phyloP scores from a whole-genome alignment of 192 early-diverging fungal genomes.

The Coemansia sp. region DNA sequence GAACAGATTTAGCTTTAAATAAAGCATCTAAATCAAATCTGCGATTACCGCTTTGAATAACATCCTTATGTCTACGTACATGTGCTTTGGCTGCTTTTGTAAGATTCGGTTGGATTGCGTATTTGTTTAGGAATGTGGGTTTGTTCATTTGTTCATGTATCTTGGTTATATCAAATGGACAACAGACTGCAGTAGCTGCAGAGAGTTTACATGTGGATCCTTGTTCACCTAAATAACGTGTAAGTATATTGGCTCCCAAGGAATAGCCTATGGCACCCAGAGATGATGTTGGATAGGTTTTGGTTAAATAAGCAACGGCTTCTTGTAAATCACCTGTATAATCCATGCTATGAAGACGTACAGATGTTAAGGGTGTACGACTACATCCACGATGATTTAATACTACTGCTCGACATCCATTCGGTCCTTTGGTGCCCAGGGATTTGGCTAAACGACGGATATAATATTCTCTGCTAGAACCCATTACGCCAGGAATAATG shows the following conservation, averaged over 20 bases:
- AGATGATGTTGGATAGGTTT: not conserved
- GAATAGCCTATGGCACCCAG: constrained; percentile 9
- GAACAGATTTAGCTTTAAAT: too few species aligned
- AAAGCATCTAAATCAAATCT: too few species aligned
- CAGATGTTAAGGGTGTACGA: not conserved
- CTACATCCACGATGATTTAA: constrained; percentile 14
- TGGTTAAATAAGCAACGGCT: not conserved
- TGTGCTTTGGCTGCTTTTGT: too few species aligned
- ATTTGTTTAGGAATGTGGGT: too few species aligned
- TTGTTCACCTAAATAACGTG: constrained; percentile 7
- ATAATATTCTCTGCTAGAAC: constrained; percentile 14
- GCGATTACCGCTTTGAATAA: too few species aligned
- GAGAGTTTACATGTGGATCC: not conserved
- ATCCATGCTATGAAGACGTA: not conserved
- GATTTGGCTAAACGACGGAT: constrained; percentile 10
- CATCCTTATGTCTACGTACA: too few species aligned
- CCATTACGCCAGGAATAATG: constrained; percentile 1
- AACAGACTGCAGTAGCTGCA: constrained; percentile 5
- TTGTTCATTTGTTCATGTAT: not conserved
- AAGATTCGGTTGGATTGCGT: too few species aligned
- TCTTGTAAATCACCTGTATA: constrained; percentile 9
- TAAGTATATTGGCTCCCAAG: constrained; percentile 7
- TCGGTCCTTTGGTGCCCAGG: not conserved
- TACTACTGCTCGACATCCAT: constrained; percentile 1
- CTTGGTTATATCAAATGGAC: not conserved